Conservation (phyloP, 2,329 filamentous ascomycete genomes). For the Colletotrichum sp. region DNA sequence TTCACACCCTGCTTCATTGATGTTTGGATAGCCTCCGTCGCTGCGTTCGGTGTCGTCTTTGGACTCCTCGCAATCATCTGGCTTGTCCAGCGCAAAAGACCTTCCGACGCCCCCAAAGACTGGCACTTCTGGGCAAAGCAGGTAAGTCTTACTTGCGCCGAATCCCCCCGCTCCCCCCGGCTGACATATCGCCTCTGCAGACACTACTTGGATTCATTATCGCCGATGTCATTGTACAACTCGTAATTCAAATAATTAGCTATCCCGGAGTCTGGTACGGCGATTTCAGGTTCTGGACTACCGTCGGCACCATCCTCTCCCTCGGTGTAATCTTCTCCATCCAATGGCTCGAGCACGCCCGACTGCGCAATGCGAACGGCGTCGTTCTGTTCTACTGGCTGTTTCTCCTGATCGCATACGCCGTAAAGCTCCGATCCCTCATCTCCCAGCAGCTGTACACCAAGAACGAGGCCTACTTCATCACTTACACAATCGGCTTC, state of each 20-base stretch:
- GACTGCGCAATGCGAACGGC: conserved; percentile 83
- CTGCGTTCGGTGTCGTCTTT: conserved; percentile 77
- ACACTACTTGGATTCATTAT: conserved; percentile 71
- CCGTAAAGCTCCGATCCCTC: conserved; percentile 85
- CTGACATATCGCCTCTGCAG: conserved; percentile 32
- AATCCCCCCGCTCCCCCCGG: background rate
- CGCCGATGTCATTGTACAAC: conserved; percentile 72
- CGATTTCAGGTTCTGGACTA: conserved; percentile 89
- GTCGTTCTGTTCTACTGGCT: conserved; percentile 94
- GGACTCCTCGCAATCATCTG: conserved; percentile 83
- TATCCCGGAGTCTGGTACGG: conserved; percentile 74
- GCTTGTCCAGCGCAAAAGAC: conserved; percentile 72
- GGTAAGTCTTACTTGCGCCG: conserved; percentile 54
- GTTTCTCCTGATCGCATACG: conserved; percentile 78
- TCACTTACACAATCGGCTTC: conserved; percentile 74
- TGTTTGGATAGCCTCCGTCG: conserved; percentile 81
- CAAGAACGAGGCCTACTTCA: conserved; percentile 74
- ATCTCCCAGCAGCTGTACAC: conserved; percentile 77
- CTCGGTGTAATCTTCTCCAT: conserved; percentile 77
- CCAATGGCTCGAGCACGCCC: conserved; percentile 86
- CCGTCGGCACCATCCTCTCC: conserved; percentile 73
- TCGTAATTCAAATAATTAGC: conserved; percentile 75
- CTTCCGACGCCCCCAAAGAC: conserved; percentile 75
- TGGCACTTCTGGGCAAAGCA: conserved; percentile 95
- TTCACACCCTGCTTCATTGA: conserved; percentile 98